Conservation (phyloP, 495 filamentous ascomycete genomes). For the Sporormia fimetaria region DNA sequence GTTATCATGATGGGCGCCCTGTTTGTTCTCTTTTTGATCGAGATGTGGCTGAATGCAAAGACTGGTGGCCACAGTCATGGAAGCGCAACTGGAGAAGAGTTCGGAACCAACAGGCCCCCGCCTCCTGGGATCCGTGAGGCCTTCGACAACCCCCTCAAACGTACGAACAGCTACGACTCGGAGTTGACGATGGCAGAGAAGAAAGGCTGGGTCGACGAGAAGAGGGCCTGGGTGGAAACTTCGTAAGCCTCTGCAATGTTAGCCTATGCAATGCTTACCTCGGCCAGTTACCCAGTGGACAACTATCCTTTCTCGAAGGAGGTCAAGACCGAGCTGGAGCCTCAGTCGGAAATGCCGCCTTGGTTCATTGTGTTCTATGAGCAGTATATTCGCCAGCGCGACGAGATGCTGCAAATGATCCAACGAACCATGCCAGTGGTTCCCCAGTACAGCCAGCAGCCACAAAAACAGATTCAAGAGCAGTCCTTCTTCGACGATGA, state of each 20-base stretch:
- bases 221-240: constrained; percentile 14
- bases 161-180: constrained; percentile 19
- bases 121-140: constrained; percentile 8
- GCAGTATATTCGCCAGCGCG: constrained; percentile 42
- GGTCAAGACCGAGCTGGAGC: constrained; percentile 22
- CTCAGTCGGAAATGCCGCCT: constrained; percentile 41
- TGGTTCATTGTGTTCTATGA: constrained; percentile 48
- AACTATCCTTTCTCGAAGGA: constrained; percentile 12
- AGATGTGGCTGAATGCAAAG: constrained; percentile 37
- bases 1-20: constrained; percentile 49
- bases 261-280: no score
- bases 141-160: constrained; percentile 13
- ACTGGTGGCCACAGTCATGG: constrained; percentile 41
- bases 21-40: constrained; percentile 45
- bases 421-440: constrained; percentile 20
- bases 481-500: constrained; percentile 23
- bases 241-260: constrained; percentile 9
- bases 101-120: constrained; percentile 1
- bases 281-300: constrained; percentile 8
- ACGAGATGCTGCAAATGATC: constrained; percentile 41
- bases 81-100: constrained; percentile 33
- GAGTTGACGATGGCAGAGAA: constrained; percentile 14
- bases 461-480: constrained; percentile 4
- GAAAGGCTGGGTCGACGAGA: constrained; percentile 7
- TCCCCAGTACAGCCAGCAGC: constrained; percentile 13